These are phyloP conservation scores for Globisporangium perplexum DNA, from an alignment of 352 stramenopile genomes.

Conservation along the genomic window DNA sequence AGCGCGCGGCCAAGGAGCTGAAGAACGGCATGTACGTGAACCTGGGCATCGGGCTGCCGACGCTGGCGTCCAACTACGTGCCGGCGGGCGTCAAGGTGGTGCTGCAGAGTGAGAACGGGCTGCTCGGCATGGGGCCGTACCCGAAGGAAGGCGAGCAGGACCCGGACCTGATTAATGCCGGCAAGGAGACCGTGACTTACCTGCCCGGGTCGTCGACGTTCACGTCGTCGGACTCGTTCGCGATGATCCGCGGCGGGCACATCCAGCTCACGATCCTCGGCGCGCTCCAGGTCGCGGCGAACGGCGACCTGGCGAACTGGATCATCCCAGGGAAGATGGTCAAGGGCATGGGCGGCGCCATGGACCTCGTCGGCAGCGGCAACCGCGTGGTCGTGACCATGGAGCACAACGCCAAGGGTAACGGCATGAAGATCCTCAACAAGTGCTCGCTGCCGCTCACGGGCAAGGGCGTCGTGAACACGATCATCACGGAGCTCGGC, in stretches of 20 bases:
- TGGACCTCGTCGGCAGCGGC: constrained; percentile 94
- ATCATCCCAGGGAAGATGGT: constrained; percentile 96
- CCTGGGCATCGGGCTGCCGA: constrained; percentile 95
- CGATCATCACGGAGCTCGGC: constrained; percentile 91
- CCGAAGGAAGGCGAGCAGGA: constrained; percentile 86
- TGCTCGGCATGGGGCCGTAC: constrained; percentile 94
- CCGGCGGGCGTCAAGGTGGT: constrained; percentile 92
- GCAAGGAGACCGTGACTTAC: constrained; percentile 96
- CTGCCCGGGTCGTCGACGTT: constrained; percentile 92
- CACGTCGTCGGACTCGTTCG: constrained; percentile 92
- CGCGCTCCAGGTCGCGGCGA: constrained; percentile 90
- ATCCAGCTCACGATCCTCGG: constrained; percentile 96
- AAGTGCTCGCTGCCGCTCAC: constrained; percentile 93
- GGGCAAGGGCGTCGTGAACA: constrained; percentile 92
- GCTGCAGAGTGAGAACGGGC: constrained; percentile 95
- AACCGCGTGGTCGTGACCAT: constrained; percentile 96
- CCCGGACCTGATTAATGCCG: constrained; percentile 96
- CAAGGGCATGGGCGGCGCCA: constrained; percentile 97
- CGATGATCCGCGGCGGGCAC: constrained; percentile 95
- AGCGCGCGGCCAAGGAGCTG: constrained; percentile 84
- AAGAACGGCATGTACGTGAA: constrained; percentile 98
- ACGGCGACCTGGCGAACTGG: constrained; percentile 95
- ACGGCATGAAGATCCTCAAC: constrained; percentile 93
- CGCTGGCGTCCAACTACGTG: constrained; percentile 94
- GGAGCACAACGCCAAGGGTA: constrained; percentile 95